Evolutionary conservation across 1,284 basidiomycete genomes (phyloP).

Genomic region (Vanrija pseudolonga): DNA sequence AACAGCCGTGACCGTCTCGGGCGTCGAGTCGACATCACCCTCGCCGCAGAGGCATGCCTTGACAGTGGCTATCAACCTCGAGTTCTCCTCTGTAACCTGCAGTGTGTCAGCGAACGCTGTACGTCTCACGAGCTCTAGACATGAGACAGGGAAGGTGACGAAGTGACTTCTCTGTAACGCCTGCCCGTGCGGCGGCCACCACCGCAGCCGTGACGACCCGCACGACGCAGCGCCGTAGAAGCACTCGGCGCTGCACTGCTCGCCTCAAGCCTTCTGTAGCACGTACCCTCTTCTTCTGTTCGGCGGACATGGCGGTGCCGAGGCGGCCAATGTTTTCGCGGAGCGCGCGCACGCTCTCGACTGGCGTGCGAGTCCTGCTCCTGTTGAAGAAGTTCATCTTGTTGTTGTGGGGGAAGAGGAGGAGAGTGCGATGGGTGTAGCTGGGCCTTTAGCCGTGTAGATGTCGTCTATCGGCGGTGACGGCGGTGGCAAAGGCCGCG

Average conservation of each 20-base stretch:
- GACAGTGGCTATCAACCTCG: slow-evolving; percentile 27
- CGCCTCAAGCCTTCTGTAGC: not conserved
- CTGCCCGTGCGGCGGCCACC: no score
- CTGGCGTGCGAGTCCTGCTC: slow-evolving; percentile 70
- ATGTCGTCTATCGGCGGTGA: no score
- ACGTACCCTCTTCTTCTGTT: slow-evolving; percentile 71
- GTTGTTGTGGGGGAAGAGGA: not conserved
- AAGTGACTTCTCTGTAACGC: not conserved
- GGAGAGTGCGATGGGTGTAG: not conserved
- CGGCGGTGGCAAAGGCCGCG: not conserved
- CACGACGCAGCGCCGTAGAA: not conserved
- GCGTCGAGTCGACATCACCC: slow-evolving; percentile 51
- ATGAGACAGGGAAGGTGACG: not conserved
- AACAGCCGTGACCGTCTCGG: slow-evolving; percentile 84
- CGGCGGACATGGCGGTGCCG: slow-evolving; percentile 63
- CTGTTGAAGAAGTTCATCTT: slow-evolving; percentile 93
- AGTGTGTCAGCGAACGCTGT: not conserved
- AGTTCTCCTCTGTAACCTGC: slow-evolving; percentile 29
- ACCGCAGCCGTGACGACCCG: not conserved
- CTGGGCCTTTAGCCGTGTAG: not conserved
- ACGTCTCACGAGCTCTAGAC: not conserved
- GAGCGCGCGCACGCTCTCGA: slow-evolving; percentile 74
- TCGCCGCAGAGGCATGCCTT: slow-evolving; percentile 39
- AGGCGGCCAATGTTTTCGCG: slow-evolving; percentile 73
- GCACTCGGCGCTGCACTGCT: not conserved